phyloP scores from a whole-genome alignment of 805 yeast species.

The Wickerhamomyces bisporus region DNA sequence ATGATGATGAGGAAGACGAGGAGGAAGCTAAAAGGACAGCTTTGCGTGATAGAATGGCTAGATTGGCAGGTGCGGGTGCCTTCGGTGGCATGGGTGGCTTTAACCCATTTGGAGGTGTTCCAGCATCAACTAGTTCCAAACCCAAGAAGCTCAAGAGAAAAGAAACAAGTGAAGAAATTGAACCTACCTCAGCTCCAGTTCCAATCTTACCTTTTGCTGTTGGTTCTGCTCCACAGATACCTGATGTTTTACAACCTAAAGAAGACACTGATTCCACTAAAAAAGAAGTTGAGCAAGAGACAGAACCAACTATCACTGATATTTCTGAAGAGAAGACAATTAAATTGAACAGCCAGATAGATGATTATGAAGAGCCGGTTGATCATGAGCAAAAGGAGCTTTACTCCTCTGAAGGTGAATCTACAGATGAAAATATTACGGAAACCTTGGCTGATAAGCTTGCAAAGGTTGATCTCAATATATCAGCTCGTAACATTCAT shows the following conservation, averaged over 20 bases:
- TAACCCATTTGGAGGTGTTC: constrained; percentile 36
- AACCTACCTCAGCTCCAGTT: constrained; percentile 32
- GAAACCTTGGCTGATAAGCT: constrained; percentile 13
- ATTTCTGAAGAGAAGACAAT: too few species aligned
- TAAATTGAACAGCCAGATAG: too few species aligned
- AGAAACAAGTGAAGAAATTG: constrained; percentile 12
- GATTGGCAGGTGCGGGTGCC: constrained; percentile 78
- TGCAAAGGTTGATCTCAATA: constrained; percentile 11
- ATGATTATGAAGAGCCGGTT: not conserved
- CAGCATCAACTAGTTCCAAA: constrained; percentile 29
- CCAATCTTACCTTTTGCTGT: constrained; percentile 50
- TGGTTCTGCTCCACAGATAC: constrained; percentile 22
- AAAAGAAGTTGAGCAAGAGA: constrained; percentile 11
- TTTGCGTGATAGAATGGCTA: constrained; percentile 93
- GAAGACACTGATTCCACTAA: constrained; percentile 3
- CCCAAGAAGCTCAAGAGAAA: constrained; percentile 20
- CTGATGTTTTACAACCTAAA: constrained; percentile 13
- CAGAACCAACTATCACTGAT: too few species aligned
- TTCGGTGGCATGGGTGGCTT: constrained; percentile 30
- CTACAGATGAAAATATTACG: constrained; percentile 6
- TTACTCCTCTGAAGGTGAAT: not conserved
- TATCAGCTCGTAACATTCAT: constrained; percentile 4
- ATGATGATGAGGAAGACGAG: constrained; percentile 60
- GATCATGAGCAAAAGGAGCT: constrained; percentile 10
- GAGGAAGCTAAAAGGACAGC: constrained; percentile 74